Conservation (phyloP, 1,139 yeast genomes). For the Schwanniomyces etchellsii region DNA sequence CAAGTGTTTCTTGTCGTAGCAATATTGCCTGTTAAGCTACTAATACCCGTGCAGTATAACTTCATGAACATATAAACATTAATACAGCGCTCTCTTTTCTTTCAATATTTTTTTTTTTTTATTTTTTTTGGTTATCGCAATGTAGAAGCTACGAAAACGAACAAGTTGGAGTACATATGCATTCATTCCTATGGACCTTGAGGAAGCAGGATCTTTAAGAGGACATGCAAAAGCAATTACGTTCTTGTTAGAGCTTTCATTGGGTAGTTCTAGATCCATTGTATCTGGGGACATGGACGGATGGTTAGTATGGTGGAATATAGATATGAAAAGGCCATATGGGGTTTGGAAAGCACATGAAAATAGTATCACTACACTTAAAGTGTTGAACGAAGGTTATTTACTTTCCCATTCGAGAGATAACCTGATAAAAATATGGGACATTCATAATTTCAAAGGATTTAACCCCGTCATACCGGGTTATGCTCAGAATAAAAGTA, state of each 20-base stretch:
- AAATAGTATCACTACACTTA: slow-evolving; percentile 37
- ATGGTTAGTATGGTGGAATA: slow-evolving; percentile 47
- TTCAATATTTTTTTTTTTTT: no score
- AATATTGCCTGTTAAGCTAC: no score
- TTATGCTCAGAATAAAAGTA: slow-evolving; percentile 3
- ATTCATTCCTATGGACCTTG: slow-evolving; percentile 1
- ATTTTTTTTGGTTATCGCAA: no score
- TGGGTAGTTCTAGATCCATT: slow-evolving; percentile 6
- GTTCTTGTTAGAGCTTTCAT: neutral
- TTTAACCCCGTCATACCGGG: slow-evolving; percentile 2
- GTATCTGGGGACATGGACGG: slow-evolving; percentile 45
- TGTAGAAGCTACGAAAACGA: no score
- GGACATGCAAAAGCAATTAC: neutral
- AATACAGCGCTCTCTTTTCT: no score
- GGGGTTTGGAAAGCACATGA: slow-evolving; percentile 47
- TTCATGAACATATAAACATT: no score
- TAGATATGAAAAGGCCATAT: slow-evolving; percentile 35
- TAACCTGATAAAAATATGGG: slow-evolving; percentile 46
- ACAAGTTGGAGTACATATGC: no score
- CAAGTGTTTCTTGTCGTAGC: slow-evolving; percentile 11
- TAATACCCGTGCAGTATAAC: no score
- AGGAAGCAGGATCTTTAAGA: neutral
- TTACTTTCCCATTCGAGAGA: slow-evolving; percentile 54
- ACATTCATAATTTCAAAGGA: slow-evolving; percentile 11
- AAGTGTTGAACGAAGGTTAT: slow-evolving; percentile 26